Evolutionary conservation across 257 asterid species (phyloP), one percentile per base, ranked within the genome.

Genomic region (Penstemon eatonii): DNA sequence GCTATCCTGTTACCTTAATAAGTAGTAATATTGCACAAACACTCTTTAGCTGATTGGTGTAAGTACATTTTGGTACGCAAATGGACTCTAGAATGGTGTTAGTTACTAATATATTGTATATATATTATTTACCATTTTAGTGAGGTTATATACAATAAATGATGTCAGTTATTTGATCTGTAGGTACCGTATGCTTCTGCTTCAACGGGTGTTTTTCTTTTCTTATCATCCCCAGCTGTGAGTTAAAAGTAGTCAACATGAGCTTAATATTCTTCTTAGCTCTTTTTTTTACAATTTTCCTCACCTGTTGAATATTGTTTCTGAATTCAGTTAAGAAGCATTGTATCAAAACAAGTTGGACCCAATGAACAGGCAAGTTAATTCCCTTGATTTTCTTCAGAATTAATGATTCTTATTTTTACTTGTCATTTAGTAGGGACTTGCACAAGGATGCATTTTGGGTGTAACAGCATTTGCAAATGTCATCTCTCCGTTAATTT

Each of bases 171-270:
- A 6, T 51, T 51, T 56, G 55, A 59, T 69, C 10, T 73, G 60
- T 64, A 89, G 96, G 96, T 90, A 69, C 94, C 97, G 15, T 90
- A 87, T 72, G 91, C 83, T 51, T 78, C 91, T 69, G 84, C 97
- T 44, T 63, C 69, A 6, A 40, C 37, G 41, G 82, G 85, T 39
- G 8, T 74, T 54, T 77, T 81, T 43, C 85, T 81, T 65, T 74
- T 81, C 68, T 60, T 81, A 38, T 4, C 85, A 46, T 62, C 68
- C 62, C 85, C 85, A 46, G 73, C 55, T 53, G 85, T 81, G 78
- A 81, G 85, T 77, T n/a, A 12, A 50, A 42, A 19, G 33, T 40
- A 44, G 25, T 41, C 46, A 37, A 41, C 19, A 62, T 39, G 63
- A 58, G 56, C 42, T 51, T 58, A 70, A 45, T 1, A 4, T 73